Base-by-base conservation (phyloP, 306 rosid genomes). In the Cyclanthera cordifolia region DNA sequence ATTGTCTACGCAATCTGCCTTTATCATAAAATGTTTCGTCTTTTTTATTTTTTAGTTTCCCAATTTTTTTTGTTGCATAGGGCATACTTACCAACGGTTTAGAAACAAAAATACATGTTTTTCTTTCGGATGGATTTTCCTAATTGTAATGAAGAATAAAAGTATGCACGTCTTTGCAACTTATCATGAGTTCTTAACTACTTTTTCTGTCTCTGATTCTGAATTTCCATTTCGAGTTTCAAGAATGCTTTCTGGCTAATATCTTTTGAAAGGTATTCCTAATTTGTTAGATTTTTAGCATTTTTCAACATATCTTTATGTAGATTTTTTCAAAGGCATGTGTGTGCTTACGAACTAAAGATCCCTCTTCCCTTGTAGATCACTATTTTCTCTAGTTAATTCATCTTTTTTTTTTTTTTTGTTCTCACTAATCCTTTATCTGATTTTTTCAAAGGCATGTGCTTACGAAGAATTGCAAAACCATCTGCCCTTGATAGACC, bases 381-480 rank as follows among this genome's bases (percentile, higher is more conserved):
- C 89, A 53, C 76, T 82, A 77, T 61, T 84, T 24, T 84, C 90
- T 28, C 52, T 78, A 56, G 64, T 66, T 70, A 48, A 74, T 53
- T 21, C 27, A 25, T 60, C 17, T n/a, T 0, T 34, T 34, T 6
- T 6, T 34, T 27, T 37, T 61, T 53, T 74, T 56, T 69, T 3
- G 73, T 67, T 77, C 73, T 80, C 55, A 79, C 79, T 63, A 71
- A 47, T 46, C 55, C 73, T 72, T 34, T 52, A 68, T 67, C 63
- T 76, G 51, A 72, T 85, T 69, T 79, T 67, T 82, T 72, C 75
- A 72, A 73, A 93, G 99, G 96, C 70, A 82, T 90, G 95, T 93
- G 99, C 87, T 82, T 79, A 73, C 87, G 87, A 79, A 78, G 95
- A 82, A 83, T 80, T 82, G 84, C 85, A 88, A 80, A 72, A 72